These are phyloP conservation scores for Bolboschoenus planiculmis DNA, from an alignment of 176 grass and related monocot species.

Conservation along the genomic window DNA sequence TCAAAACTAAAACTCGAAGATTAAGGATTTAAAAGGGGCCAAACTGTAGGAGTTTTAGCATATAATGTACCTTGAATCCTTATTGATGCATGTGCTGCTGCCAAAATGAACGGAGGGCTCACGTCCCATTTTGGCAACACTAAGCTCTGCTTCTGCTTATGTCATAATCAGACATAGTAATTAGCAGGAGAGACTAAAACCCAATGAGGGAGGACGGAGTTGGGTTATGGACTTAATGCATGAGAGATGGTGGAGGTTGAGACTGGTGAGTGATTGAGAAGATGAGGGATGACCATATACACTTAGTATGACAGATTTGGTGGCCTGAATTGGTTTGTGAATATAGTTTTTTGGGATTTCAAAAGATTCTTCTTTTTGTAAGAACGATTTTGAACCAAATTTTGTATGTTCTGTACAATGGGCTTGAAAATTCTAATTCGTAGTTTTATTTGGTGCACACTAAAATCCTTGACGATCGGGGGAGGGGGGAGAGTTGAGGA, in stretches of 20 bases:
- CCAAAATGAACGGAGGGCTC: not conserved
- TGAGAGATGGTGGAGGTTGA: not conserved
- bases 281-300: not conserved
- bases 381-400: not conserved
- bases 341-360: not conserved
- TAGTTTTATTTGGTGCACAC: not conserved
- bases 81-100: not conserved
- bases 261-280: not conserved
- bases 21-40: not conserved
- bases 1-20: not conserved
- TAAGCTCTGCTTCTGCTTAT: not conserved
- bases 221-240: not conserved
- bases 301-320: not conserved
- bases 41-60: not conserved
- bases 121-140: not conserved
- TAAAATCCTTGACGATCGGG: not conserved
- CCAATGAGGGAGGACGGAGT: not conserved
- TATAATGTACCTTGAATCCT: not conserved
- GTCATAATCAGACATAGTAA: not conserved
- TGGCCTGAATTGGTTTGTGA: not conserved
- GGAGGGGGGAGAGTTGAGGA: not conserved
- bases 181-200: not conserved
- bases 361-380: not conserved
- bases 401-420: not conserved
- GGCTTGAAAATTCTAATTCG: not conserved